These are phyloP conservation scores for Botryosphaeria dothidea DNA, from an alignment of 2,329 filamentous ascomycete genomes.

Conservation along the genomic window DNA sequence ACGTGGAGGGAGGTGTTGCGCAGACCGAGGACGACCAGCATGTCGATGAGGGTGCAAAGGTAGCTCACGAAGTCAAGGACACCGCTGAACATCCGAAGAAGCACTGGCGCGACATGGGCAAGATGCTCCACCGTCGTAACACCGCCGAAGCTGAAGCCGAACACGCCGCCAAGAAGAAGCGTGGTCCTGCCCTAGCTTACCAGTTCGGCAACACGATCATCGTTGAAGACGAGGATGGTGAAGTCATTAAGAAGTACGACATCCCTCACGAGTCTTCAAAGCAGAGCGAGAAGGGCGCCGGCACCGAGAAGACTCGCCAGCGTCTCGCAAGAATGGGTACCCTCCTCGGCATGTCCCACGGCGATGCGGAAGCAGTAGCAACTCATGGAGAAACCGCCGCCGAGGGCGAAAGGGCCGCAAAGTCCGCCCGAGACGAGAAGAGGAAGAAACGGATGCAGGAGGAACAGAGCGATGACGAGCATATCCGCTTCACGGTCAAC, in stretches of 20 bases:
- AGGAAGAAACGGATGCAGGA: slow-evolving; percentile 37
- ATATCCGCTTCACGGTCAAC: slow-evolving; percentile 75
- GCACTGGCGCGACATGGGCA: slow-evolving; percentile 42
- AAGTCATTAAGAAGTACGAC: slow-evolving; percentile 83
- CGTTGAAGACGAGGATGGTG: slow-evolving; percentile 82
- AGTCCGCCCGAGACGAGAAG: slow-evolving; percentile 15
- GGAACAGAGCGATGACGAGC: slow-evolving; percentile 66
- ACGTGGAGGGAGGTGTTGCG: slow-evolving; percentile 44
- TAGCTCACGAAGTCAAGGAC: slow-evolving; percentile 34
- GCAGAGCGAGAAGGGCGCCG: slow-evolving; percentile 29
- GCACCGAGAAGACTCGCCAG: slow-evolving; percentile 43
- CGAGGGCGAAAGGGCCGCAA: neutral
- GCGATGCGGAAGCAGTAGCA: neutral
- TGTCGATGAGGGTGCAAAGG: slow-evolving; percentile 45
- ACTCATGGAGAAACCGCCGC: slow-evolving; percentile 20
- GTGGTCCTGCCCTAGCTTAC: slow-evolving; percentile 77
- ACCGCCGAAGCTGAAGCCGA: slow-evolving; percentile 42
- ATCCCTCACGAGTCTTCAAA: slow-evolving; percentile 59
- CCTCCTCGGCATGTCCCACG: slow-evolving; percentile 47
- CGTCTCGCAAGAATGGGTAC: slow-evolving; percentile 55
- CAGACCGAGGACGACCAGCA: slow-evolving; percentile 44
- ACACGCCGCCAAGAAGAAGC: slow-evolving; percentile 41
- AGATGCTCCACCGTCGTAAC: slow-evolving; percentile 41
- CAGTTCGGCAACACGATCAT: slow-evolving; percentile 89
- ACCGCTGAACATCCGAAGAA: slow-evolving; percentile 38